Conservation (phyloP, 331 rosid genomes). For the Spiraea crenata region DNA sequence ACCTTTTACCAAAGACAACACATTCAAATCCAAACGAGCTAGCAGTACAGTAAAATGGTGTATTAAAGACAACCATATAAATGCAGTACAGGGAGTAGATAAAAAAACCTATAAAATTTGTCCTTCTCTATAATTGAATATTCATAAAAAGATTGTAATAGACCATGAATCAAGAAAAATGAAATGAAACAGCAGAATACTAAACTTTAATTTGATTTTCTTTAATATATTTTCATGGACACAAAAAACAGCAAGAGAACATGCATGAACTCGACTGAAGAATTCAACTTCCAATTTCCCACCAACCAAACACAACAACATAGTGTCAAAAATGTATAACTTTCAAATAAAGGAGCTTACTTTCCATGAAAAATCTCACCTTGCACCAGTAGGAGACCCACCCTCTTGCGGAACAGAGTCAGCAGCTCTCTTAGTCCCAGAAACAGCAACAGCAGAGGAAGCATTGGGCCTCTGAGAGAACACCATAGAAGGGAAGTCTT, state of each 20-base stretch:
- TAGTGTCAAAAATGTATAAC: not conserved
- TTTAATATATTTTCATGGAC: not conserved
- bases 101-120: not conserved
- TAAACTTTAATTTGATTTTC: too few relatives aligned
- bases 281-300: conserved; percentile 3
- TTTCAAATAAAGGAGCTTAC: not conserved
- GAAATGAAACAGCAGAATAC: not conserved
- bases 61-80: not conserved
- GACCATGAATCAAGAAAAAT: not conserved
- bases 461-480: conserved; percentile 40
- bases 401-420: conserved; percentile 52
- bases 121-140: not conserved
- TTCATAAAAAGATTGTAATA: not conserved
- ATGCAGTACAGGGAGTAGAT: not conserved
- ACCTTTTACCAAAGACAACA: not conserved
- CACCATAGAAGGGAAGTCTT: conserved; percentile 54
- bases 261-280: not conserved
- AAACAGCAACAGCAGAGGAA: conserved; percentile 32
- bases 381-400: conserved; percentile 56
- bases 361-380: conserved; percentile 33
- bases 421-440: conserved; percentile 73
- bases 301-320: not conserved
- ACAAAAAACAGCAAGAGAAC: not conserved
- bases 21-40: not conserved
- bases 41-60: not conserved